Evolutionary conservation across 192 early-diverging fungal genomes (phyloP).

Genomic region (Anaeromyces robustus): DNA sequence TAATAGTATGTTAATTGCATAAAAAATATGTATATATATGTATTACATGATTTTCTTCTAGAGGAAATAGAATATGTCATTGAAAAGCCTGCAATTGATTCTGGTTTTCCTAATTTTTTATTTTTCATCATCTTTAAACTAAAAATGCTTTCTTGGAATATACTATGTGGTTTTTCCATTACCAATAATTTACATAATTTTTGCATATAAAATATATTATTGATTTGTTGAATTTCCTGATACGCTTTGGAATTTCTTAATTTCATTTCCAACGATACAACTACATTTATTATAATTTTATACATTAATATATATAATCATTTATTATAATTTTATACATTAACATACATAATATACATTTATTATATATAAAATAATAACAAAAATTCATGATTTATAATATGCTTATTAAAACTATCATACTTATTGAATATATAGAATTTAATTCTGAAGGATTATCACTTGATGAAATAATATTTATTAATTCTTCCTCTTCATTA

Average conservation of each 20-base stretch:
- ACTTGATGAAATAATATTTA: background rate
- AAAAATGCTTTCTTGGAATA: background rate
- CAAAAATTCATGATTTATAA: too few relatives aligned
- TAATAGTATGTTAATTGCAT: too few relatives aligned
- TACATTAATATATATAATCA: too few relatives aligned
- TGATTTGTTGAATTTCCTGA: background rate
- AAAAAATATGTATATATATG: too few relatives aligned
- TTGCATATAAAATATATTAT: background rate
- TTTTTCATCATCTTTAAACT: background rate
- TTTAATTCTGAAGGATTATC: background rate
- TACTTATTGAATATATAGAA: background rate
- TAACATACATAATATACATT: too few relatives aligned
- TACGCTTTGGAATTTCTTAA: background rate
- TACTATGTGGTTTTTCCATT: background rate
- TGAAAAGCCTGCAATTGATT: background rate
- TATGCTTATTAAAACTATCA: too few relatives aligned
- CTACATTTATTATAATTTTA: background rate
- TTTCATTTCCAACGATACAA: background rate
- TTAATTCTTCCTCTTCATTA: background rate
- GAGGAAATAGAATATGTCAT: background rate
- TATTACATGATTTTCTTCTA: background rate
- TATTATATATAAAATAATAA: too few relatives aligned
- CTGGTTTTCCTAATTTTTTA: background rate
- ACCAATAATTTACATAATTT: background rate
- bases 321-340: too few relatives aligned